These are phyloP conservation scores for Fusarium bactridioides DNA, from an alignment of 2,329 filamentous ascomycete species.

Conservation along the genomic window DNA sequence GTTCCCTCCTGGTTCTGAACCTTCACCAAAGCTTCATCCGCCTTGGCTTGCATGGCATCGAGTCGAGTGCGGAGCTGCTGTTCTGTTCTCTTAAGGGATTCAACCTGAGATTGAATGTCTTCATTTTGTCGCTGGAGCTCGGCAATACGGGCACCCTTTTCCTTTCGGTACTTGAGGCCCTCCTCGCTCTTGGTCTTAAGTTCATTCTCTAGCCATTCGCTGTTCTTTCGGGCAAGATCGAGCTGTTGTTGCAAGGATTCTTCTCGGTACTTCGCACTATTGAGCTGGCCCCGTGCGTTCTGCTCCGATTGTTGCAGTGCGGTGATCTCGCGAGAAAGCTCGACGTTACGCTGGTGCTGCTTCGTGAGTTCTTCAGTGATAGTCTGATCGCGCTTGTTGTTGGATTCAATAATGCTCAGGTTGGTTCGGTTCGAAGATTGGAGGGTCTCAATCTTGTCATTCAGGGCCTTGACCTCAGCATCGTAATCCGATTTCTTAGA, in stretches of 20 bases:
- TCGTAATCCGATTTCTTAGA: constrained; percentile 77
- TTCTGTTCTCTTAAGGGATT: constrained; percentile 81
- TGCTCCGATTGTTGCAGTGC: constrained; percentile 85
- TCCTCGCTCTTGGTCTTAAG: constrained; percentile 90
- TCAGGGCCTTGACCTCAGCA: constrained; percentile 77
- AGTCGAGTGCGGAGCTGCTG: constrained; percentile 81
- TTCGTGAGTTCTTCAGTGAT: constrained; percentile 86
- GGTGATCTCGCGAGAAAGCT: constrained; percentile 83
- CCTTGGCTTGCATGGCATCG: constrained; percentile 84
- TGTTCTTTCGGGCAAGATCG: constrained; percentile 85
- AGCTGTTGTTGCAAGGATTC: constrained; percentile 91
- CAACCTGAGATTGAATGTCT: constrained; percentile 79
- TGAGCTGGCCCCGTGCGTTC: constrained; percentile 78
- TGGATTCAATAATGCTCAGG: constrained; percentile 86
- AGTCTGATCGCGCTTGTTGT: constrained; percentile 84
- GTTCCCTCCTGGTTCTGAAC: constrained; percentile 88
- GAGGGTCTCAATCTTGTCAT: constrained; percentile 83
- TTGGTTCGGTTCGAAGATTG: constrained; percentile 94
- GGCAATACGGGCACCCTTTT: constrained; percentile 89
- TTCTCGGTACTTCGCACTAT: constrained; percentile 87
- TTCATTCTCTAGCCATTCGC: constrained; percentile 92
- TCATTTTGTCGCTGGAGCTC: constrained; percentile 90
- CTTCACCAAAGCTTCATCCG: constrained; percentile 81
- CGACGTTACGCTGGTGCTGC: constrained; percentile 87
- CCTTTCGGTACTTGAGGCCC: constrained; percentile 88